Evolutionary conservation across 23 red algal species (phyloP), one percentile per base, ranked within the genome.

Genomic region (Chondrus crispus): DNA sequence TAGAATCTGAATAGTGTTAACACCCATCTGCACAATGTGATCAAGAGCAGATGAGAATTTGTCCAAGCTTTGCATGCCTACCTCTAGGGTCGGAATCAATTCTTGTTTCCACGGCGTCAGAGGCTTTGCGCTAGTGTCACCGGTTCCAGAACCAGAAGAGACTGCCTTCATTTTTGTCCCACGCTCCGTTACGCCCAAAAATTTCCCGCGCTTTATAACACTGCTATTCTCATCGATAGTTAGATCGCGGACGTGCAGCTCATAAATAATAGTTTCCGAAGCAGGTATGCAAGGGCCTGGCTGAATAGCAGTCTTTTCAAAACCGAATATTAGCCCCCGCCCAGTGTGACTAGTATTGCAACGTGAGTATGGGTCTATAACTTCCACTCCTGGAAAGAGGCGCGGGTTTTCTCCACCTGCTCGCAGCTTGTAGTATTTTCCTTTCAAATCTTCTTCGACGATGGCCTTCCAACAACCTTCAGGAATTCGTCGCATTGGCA

Each of bases 321-420:
- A 68, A 22, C 91, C 91, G 44, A 84, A 85, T 69, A 97, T 94
- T 2, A 97, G 81, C 6, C 95, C 95, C 37, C 95, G 84, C 40
- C 95, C 95, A 36, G 76, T 81, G 68, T 97, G 95, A 3, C 51
- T 49, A 29, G 95, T 97, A 41, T 94, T 94, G 62, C 95, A 97
- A 48, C 91, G 68, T 2, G 95, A 94, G 46, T 97, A 97, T 1
- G 95, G 95, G 51, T 97, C 95, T 20, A 97, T 94, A 2, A 97
- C 95, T 51, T 97, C 95, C 3, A 97, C 85, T 2, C 95, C 95
- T 9, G 95, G 95, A 68, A 91, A 97, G 36, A 93, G 83, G 2
- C 91, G 95, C 39, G 74, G 90, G 85, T 94, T 85, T 45, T 70
- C 66, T 4, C 95, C 90, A 42, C 78, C 69, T 3, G 95, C 95